These are phyloP conservation scores for Metarhizium rileyi DNA, from an alignment of 2,329 filamentous ascomycete species.

Conservation along the genomic window DNA sequence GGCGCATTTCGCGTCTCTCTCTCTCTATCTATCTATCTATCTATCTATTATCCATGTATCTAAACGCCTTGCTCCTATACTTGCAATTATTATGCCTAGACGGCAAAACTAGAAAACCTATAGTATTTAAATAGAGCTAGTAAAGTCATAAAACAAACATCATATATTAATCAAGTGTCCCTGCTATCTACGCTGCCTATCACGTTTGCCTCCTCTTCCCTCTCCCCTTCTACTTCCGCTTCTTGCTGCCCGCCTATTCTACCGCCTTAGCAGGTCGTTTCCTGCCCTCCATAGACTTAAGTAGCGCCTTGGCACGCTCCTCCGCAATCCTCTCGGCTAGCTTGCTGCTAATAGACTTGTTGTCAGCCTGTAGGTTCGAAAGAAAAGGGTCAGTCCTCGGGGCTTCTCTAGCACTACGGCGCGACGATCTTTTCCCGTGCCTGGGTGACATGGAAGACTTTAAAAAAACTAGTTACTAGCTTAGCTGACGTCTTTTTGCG, in stretches of 20 bases:
- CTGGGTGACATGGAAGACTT: too few relatives aligned
- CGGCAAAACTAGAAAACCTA: background rate
- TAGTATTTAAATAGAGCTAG: too few relatives aligned
- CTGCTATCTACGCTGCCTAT: background rate
- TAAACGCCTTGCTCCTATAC: background rate
- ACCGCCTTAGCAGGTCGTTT: too few relatives aligned
- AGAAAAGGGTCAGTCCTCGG: conserved; percentile 5
- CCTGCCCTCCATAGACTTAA: conserved; percentile 36
- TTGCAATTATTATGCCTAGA: too few relatives aligned
- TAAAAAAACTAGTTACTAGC: too few relatives aligned
- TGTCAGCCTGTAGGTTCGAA: conserved; percentile 30
- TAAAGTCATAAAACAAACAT: too few relatives aligned
- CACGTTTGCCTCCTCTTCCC: conserved; percentile 14
- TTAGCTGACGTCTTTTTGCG: too few relatives aligned
- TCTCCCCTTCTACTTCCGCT: conserved; percentile 20
- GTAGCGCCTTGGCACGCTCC: conserved; percentile 42
- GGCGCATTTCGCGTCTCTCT: too few relatives aligned
- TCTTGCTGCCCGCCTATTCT: conserved; percentile 22
- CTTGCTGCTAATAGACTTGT: conserved; percentile 41
- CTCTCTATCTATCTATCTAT: too few relatives aligned
- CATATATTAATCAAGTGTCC: too few relatives aligned
- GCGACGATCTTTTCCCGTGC: too few relatives aligned
- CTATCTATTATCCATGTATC: background rate
- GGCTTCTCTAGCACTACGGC: too few relatives aligned
- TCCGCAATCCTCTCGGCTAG: conserved; percentile 47